Evolutionary conservation across 768 basidiomycete species (phyloP).

Genomic region (Amanita inopinata): DNA sequence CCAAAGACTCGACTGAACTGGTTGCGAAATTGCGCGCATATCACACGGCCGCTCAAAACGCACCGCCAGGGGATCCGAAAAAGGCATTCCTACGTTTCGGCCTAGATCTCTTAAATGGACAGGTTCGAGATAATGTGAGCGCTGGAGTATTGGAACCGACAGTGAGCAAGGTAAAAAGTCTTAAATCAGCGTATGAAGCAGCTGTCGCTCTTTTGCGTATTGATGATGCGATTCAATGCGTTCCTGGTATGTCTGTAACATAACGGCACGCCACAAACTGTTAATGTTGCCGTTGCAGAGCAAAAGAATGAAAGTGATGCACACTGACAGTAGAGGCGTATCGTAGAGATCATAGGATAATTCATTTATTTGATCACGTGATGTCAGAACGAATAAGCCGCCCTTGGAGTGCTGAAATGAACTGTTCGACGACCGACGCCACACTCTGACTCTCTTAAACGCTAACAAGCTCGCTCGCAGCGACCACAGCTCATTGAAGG

Average conservation of each 20-base stretch:
- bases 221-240: conserved; percentile 90
- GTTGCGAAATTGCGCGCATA: conserved; percentile 95
- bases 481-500: too few species aligned
- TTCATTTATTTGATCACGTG: conserved; percentile 3
- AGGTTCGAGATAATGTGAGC: conserved; percentile 88
- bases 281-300: conserved; percentile 32
- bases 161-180: conserved; percentile 91
- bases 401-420: background rate
- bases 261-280: background rate
- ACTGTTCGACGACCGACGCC: background rate
- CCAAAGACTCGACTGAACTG: conserved; percentile 95
- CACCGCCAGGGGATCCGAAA: conserved; percentile 83
- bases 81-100: conserved; percentile 88
- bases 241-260: conserved; percentile 54
- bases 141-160: conserved; percentile 96
- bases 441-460: background rate
- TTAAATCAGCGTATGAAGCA: conserved; percentile 96
- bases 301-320: conserved; percentile 64
- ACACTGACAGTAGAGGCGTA: conserved; percentile 33
- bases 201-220: conserved; percentile 91
- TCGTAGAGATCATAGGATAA: background rate
- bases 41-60: conserved; percentile 94
- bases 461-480: background rate
- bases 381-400: background rate
- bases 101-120: conserved; percentile 87